Base-by-base conservation (phyloP, 192 early-diverging fungal genomes). In the Gonapodya prolifera region DNA sequence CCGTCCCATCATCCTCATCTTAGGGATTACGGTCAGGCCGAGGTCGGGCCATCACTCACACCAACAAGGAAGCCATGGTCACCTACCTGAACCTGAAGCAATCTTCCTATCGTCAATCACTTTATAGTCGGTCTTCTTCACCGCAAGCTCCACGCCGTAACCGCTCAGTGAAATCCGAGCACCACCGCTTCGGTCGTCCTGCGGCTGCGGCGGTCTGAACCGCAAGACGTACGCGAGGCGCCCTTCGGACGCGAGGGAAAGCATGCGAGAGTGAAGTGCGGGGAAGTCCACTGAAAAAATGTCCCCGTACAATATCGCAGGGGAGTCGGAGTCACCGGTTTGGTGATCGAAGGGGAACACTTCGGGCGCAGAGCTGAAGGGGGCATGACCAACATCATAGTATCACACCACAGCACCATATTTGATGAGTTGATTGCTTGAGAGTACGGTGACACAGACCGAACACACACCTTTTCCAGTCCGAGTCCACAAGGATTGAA, bases 41-140 rank as follows among this genome's bases (percentile, higher is more conserved):
- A n/a, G n/a, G n/a, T n/a, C n/a, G n/a, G n/a, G n/a, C n/a, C n/a
- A n/a, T n/a, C n/a, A n/a, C n/a, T n/a, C n/a, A n/a, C n/a, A n/a
- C n/a, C n/a, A n/a, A n/a, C n/a, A n/a, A n/a, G n/a, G n/a, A n/a
- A n/a, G n/a, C n/a, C n/a, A n/a, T n/a, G n/a, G n/a, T n/a, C n/a
- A n/a, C n/a, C n/a, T n/a, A n/a, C n/a, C n/a, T n/a, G n/a, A 2
- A 73, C 71, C 71, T 2, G 71, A 32, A 73, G 83, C 86, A 75
- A 89, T 83, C 69, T 91, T 86, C 30, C 96, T 91, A 82, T 99
- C 97, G 78, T 99, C 97, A 36, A 92, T 91, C 28, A 95, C 95
- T 82, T 94, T 92, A 84, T 99, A 99, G 80, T 99, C 98, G 2
- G 94, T 95, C 75, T 89, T 97, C 83, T 99, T 99, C n/a, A 99